Conservation (phyloP, 1,139 yeast genomes). For the Geotrichum fermentans region DNA sequence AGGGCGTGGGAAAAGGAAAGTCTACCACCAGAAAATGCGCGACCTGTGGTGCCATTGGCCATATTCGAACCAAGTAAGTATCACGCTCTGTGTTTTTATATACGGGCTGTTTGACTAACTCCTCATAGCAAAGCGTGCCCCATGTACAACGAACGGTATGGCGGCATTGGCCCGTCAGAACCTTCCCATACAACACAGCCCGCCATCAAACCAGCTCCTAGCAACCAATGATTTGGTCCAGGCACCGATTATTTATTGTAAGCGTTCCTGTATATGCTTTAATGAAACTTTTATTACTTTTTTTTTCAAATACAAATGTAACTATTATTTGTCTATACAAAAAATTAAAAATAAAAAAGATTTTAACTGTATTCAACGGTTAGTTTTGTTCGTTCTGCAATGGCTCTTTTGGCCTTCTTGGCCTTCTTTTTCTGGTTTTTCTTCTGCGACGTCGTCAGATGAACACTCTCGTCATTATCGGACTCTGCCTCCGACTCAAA, state of each 20-base stretch:
- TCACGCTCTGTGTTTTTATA: neutral
- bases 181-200: slow-evolving; percentile 1
- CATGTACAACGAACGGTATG: slow-evolving; percentile 50
- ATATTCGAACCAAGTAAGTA: slow-evolving; percentile 66
- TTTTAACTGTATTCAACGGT: slow-evolving; percentile 14
- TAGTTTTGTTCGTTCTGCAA: slow-evolving; percentile 12
- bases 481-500: slow-evolving; percentile 37
- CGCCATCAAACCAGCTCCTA: slow-evolving; percentile 14
- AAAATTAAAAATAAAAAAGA: neutral
- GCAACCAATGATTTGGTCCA: slow-evolving; percentile 10
- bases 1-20: slow-evolving; percentile 42
- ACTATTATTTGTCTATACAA: neutral
- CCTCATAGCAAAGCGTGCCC: slow-evolving; percentile 61
- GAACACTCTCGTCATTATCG: slow-evolving; percentile 41
- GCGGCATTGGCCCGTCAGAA: slow-evolving; percentile 22
- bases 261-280: too few relatives aligned
- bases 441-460: slow-evolving; percentile 29
- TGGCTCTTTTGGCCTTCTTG: slow-evolving; percentile 16
- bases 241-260: neutral
- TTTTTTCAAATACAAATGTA: neutral
- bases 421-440: slow-evolving; percentile 44
- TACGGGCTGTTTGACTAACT: slow-evolving; percentile 16
- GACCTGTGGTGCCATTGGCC: slow-evolving; percentile 93
- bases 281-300: neutral
- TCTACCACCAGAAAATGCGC: slow-evolving; percentile 83